Evolutionary conservation across 2,329 filamentous ascomycete genomes (phyloP).

Genomic region (Neonectria faginata): DNA sequence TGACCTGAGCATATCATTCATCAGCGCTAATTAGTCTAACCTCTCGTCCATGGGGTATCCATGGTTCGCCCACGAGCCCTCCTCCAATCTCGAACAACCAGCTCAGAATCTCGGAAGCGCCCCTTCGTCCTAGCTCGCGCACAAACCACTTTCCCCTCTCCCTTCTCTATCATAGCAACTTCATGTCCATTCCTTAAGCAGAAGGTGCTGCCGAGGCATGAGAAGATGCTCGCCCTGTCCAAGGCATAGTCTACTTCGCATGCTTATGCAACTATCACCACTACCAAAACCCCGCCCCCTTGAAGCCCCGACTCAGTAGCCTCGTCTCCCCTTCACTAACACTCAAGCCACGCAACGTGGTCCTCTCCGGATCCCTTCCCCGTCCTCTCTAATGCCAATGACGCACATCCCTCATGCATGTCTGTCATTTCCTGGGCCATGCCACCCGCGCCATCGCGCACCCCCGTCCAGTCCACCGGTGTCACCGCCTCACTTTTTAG

Average conservation of each 20-base stretch:
- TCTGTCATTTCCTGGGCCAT: conserved; percentile 25
- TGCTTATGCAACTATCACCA: conserved; percentile 3
- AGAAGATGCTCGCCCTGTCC: background rate
- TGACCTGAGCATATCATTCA: background rate
- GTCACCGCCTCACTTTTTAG: conserved; percentile 28
- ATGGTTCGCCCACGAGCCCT: conserved; percentile 10
- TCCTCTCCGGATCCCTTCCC: conserved; percentile 16
- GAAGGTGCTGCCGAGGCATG: conserved; percentile 3
- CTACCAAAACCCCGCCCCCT: background rate
- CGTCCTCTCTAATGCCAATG: conserved; percentile 21
- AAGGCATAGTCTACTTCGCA: background rate
- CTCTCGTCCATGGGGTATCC: conserved; percentile 23
- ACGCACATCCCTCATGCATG: conserved; percentile 31
- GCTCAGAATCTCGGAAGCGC: conserved; percentile 12
- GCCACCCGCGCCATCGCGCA: conserved; percentile 20
- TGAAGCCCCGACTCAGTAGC: background rate
- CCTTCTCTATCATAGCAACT: background rate
- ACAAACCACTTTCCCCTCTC: conserved; percentile 9
- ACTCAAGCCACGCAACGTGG: conserved; percentile 4
- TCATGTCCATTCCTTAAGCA: conserved; percentile 11
- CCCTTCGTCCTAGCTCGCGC: conserved; percentile 17
- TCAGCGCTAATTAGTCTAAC: conserved; percentile 5
- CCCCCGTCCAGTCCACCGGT: conserved; percentile 26
- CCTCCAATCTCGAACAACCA: conserved; percentile 6
- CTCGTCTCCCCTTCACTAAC: conserved; percentile 8